Conservation (phyloP, 495 filamentous ascomycete species). For the Tuber indicum region DNA sequence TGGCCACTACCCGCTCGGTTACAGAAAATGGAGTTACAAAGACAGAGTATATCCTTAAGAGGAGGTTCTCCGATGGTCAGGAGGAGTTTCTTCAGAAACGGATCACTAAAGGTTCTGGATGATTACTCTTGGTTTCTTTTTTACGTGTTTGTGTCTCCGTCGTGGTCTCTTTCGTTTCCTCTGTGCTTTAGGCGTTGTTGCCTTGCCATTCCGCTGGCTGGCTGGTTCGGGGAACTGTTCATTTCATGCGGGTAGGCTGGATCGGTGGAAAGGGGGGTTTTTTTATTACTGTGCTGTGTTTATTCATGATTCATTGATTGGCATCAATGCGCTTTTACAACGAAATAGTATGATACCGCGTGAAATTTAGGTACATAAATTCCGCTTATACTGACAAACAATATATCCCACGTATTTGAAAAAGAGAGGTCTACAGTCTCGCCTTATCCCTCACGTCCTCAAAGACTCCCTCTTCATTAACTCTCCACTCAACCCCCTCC, state of each 20-base stretch:
- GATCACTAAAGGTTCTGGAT: background rate
- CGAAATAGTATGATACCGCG: background rate
- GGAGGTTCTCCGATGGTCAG: slow-evolving; percentile 32
- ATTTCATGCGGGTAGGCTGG: background rate
- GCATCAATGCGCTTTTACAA: background rate
- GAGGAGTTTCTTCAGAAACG: slow-evolving; percentile 35
- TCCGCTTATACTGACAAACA: background rate
- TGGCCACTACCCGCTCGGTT: slow-evolving; percentile 22
- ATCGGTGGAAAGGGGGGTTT: background rate
- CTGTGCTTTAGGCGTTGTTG: background rate
- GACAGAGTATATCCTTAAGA: slow-evolving; percentile 30
- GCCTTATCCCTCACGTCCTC: slow-evolving; percentile 47
- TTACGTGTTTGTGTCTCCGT: background rate
- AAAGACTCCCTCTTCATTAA: slow-evolving; percentile 54
- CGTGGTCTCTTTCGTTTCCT: background rate
- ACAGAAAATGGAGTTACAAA: slow-evolving; percentile 30
- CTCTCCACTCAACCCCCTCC: slow-evolving; percentile 60
- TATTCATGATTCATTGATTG: background rate
- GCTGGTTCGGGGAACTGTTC: background rate
- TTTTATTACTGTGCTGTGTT: background rate
- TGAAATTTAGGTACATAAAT: background rate
- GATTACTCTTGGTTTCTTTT: background rate
- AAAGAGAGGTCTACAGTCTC: slow-evolving; percentile 47
- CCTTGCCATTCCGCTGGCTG: background rate
- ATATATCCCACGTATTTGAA: background rate